A percentile compares a stretch with the other conserved stretches of the same genome.
Evolutionary conservation across 352 stramenopile species (phyloP).

Genomic region (Globisporangium irregulare): DNA sequence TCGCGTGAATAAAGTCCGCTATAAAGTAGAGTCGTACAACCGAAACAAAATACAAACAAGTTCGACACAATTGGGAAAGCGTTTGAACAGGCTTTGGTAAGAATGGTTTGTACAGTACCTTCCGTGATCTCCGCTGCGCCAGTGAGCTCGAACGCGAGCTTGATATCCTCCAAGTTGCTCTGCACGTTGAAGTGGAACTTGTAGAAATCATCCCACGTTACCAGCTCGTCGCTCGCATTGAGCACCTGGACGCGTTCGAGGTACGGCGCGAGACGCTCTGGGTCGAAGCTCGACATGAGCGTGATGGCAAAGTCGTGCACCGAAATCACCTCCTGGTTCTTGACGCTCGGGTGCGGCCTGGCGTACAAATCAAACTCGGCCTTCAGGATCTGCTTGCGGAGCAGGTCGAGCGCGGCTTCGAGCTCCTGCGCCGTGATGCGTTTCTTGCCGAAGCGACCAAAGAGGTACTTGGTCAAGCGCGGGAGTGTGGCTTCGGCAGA

Average conservation of each 20-base stretch:
- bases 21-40: background rate
- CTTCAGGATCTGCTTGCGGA: conserved; percentile 59
- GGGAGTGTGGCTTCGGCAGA: conserved; percentile 30
- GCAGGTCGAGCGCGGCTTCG: conserved; percentile 37
- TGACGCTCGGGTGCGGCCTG: conserved; percentile 33
- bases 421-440: conserved; percentile 59
- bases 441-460: conserved; percentile 52
- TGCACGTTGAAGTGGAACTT: conserved; percentile 75
- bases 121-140: conserved; percentile 65
- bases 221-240: conserved; percentile 55
- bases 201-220: conserved; percentile 73
- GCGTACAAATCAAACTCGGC: conserved; percentile 77
- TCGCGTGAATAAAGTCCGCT: conserved; percentile 70
- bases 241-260: conserved; percentile 60
- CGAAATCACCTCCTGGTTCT: conserved; percentile 45
- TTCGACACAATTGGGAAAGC: too few relatives aligned
- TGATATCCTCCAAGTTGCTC: conserved; percentile 68
- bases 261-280: conserved; percentile 54
- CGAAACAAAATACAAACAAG: background rate
- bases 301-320: conserved; percentile 80
- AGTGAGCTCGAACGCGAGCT: conserved; percentile 67
- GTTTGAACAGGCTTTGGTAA: background rate
- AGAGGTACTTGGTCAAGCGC: conserved; percentile 63
- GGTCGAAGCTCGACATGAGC: conserved; percentile 69
- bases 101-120: conserved; percentile 21